Percentiles rank a stretch among this genome's conserved stretches.
Evolutionary conservation across 1,284 basidiomycete species (phyloP).

Genomic region (Microbotryum scabiosae): DNA sequence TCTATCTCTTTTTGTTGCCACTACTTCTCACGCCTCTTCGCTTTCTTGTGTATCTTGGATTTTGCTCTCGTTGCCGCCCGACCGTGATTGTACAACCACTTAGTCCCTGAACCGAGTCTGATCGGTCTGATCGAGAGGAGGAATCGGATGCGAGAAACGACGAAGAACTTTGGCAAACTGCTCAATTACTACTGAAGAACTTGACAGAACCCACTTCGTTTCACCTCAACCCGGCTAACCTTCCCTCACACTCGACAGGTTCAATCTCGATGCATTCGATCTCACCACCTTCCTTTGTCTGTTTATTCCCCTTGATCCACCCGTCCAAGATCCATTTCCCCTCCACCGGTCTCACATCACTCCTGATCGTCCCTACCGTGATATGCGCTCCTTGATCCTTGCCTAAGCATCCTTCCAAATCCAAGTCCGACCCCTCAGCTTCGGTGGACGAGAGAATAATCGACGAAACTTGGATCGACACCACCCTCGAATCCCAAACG

Average conservation of each 20-base stretch:
- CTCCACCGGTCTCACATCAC: constrained; percentile 59
- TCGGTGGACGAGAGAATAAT: constrained; percentile 4
- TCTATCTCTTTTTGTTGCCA: background rate
- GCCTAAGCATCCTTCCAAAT: constrained; percentile 3
- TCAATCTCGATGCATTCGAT: constrained; percentile 20
- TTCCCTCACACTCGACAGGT: constrained; percentile 12
- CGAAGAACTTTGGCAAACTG: background rate
- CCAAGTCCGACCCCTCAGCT: constrained; percentile 14
- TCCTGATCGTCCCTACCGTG: constrained; percentile 68
- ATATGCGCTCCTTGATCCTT: constrained; percentile 51
- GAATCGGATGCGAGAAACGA: too few species aligned
- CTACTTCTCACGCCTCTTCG: background rate
- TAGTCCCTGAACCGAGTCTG: too few species aligned
- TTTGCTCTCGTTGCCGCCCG: too few species aligned
- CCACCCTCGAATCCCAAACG: constrained; percentile 68
- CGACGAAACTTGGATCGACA: constrained; percentile 51
- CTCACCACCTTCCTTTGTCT: constrained; percentile 24
- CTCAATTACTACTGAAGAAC: background rate
- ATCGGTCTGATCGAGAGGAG: too few species aligned
- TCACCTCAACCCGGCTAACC: constrained; percentile 25
- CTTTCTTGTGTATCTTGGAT: background rate
- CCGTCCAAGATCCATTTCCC: constrained; percentile 55
- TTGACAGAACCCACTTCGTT: background rate
- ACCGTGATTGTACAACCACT: too few species aligned
- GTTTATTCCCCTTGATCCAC: constrained; percentile 47